Percentiles rank a stretch among this genome's conserved stretches.
These are phyloP conservation scores for Canna indica DNA, from an alignment of 176 grass and related monocot species.

Conservation along the genomic window DNA sequence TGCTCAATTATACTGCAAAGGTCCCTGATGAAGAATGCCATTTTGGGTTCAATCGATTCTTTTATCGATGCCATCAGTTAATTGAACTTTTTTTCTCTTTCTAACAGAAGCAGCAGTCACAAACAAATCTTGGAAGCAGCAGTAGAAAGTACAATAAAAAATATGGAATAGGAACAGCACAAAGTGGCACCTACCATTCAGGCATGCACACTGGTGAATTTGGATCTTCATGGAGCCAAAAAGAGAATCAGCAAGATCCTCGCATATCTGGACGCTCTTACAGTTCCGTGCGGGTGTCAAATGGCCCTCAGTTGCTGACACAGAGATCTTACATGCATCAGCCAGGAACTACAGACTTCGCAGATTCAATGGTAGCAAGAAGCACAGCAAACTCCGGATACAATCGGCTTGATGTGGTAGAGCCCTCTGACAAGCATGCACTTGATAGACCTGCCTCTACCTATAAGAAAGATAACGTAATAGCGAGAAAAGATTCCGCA, in stretches of 20 bases:
- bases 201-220: neutral
- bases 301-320: slow-evolving; percentile 1
- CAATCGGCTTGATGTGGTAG: neutral
- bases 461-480: neutral
- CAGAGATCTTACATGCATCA: neutral
- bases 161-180: neutral
- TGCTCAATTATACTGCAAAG: neutral
- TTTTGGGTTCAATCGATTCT: neutral
- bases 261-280: neutral
- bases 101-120: neutral
- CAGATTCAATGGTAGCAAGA: neutral
- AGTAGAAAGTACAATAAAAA: neutral
- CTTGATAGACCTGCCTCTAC: neutral
- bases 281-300: neutral
- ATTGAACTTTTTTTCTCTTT: neutral
- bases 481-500: neutral
- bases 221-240: neutral
- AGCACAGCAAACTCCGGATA: slow-evolving; percentile 1
- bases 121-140: neutral
- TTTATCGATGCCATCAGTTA: neutral
- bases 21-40: neutral
- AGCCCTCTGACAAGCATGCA: neutral
- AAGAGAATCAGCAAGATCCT: neutral
- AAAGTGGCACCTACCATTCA: neutral
- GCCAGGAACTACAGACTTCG: neutral